A percentile compares a stretch with the other conserved stretches of the same genome.
Conservation (phyloP, 2,329 filamentous ascomycete genomes). For the Stemphylium lycopersici region DNA sequence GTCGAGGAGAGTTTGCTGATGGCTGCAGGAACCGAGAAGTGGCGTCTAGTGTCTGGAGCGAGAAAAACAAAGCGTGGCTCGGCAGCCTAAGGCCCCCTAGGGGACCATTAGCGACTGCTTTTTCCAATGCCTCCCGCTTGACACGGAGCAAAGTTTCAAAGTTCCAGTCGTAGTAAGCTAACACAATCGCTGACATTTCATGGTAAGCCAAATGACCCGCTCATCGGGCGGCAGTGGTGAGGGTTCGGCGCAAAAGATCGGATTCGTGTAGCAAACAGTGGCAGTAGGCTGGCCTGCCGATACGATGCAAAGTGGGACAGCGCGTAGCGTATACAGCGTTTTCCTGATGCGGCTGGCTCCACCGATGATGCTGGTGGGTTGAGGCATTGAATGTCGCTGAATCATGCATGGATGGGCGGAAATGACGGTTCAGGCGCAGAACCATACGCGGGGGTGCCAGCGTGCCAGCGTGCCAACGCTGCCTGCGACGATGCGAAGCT, state of each 20-base stretch:
- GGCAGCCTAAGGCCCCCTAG: too few relatives aligned
- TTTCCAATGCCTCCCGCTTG: too few relatives aligned
- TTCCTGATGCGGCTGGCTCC: constrained; percentile 1
- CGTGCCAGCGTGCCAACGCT: too few relatives aligned
- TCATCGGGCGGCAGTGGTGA: background rate
- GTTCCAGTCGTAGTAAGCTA: too few relatives aligned
- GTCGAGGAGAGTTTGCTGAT: constrained; percentile 3
- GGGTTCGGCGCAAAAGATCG: background rate
- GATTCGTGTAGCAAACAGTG: background rate
- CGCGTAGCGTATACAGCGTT: constrained; percentile 8
- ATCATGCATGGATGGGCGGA: constrained; percentile 4
- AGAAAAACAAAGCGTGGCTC: background rate
- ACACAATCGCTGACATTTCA: too few relatives aligned
- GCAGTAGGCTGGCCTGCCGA: constrained; percentile 4
- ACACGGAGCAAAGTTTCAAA: too few relatives aligned
- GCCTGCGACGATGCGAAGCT: too few relatives aligned
- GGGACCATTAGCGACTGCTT: too few relatives aligned
- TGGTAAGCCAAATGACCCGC: background rate
- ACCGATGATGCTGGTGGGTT: constrained; percentile 2
- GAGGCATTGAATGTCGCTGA: background rate
- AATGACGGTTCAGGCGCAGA: background rate
- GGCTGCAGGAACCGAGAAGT: constrained; percentile 7
- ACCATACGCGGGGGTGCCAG: background rate
- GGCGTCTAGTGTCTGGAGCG: background rate
- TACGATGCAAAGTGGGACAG: constrained; percentile 2